Evolutionary conservation across 352 stramenopile genomes (phyloP), one percentile per base, ranked within the genome.

Genomic region (Globisporangium radiosum): DNA sequence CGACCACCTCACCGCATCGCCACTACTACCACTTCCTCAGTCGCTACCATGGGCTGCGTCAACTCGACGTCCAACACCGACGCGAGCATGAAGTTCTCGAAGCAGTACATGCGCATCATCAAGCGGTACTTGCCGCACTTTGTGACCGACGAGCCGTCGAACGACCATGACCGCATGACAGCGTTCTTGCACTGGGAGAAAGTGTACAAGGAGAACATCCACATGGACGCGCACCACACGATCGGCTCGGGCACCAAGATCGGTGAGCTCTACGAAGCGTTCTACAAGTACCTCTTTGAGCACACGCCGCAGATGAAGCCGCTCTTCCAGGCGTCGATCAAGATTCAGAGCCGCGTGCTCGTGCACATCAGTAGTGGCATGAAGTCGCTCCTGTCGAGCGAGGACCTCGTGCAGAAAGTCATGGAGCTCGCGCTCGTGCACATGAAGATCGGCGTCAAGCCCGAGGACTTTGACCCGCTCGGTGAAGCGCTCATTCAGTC

Each of bases 271-370:
- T 88, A 88, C 65, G 66, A 75, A 45, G 73, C 75, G 52, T 90
- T 90, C 45, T 88, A 90, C 68, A 64, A 72, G 63, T 81, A 85
- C 48, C 68, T 88, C 19, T 87, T 88, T 49, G 74, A 85, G 47
- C 60, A 84, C 51, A 71, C 74, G 14, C 57, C 77, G 10, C 65
- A 90, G 56, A 75, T 87, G 57, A 77, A 87, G 64, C 70, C 79
- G 6, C 64, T 89, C 3, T 89, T 89, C 59, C 65, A 81, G 62
- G 64, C 76, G 7, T 85, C 75, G 3, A 72, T 75, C 44, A 70
- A 87, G 60, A 71, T 83, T n/a, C 73, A 87, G 54, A 75, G 70
- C 50, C 75, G 73, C 47, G 79, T 86, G 66, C 70, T 89, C 40
- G 68, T 81, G 15, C 74, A 89, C 53, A 87, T 89, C 45, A 82